Percentiles rank a stretch among this genome's conserved stretches.
phyloP scores from a whole-genome alignment of 2,329 filamentous ascomycete genomes.

The Xylariaceae sp. region DNA sequence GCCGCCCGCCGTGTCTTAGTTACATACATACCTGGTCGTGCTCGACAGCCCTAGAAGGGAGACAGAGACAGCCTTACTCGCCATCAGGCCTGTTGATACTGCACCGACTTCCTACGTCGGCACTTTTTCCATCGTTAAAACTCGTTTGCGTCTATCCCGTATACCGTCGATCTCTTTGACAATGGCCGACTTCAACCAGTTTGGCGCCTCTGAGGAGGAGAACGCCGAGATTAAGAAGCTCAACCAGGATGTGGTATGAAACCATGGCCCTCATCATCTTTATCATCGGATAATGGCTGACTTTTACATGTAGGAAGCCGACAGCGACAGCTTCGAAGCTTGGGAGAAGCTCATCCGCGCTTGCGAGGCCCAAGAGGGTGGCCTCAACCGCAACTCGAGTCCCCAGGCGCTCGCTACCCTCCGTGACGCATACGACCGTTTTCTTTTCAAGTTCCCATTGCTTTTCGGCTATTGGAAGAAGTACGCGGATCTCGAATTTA shows the following conservation, averaged over 20 bases:
- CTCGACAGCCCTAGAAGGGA: not conserved
- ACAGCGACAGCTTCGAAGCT: slow-evolving; percentile 85
- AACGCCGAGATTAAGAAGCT: slow-evolving; percentile 76
- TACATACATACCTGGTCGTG: not conserved
- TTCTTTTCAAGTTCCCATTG: slow-evolving; percentile 89
- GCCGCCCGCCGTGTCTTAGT: not conserved
- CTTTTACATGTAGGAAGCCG: slow-evolving; percentile 45
- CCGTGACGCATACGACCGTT: slow-evolving; percentile 83
- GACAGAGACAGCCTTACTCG: not conserved
- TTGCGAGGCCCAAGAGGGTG: slow-evolving; percentile 81
- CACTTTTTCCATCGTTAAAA: too few species aligned
- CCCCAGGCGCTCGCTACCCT: slow-evolving; percentile 85
- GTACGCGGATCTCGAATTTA: slow-evolving; percentile 96
- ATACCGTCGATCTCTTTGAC: slow-evolving; percentile 12
- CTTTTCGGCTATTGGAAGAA: slow-evolving; percentile 99
- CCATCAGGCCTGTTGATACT: not conserved
- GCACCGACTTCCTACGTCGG: not conserved
- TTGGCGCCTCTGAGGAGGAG: slow-evolving; percentile 72
- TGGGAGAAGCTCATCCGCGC: slow-evolving; percentile 91
- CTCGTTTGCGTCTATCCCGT: too few species aligned
- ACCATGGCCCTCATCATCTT: not conserved
- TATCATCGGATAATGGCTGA: slow-evolving; percentile 9
- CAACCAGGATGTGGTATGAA: slow-evolving; percentile 68
- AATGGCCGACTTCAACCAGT: slow-evolving; percentile 68
- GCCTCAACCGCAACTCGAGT: slow-evolving; percentile 92